phyloP scores from a whole-genome alignment of 805 yeast species.

The Candida ponderosae region DNA sequence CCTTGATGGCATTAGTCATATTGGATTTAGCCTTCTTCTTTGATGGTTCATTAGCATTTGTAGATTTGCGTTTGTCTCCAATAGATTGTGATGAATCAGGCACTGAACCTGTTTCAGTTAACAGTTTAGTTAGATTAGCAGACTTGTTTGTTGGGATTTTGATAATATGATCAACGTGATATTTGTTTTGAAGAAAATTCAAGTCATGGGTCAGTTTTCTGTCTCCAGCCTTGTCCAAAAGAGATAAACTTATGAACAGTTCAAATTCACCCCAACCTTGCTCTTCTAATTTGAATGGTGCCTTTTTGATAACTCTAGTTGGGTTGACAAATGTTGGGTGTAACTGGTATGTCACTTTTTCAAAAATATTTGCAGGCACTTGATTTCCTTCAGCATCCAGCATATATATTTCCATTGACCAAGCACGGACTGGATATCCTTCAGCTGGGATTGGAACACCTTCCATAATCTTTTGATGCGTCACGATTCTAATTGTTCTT shows the following conservation, averaged over 20 bases:
- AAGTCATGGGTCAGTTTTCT: constrained; percentile 81
- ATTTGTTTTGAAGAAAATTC: constrained; percentile 72
- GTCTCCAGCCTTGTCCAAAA: constrained; percentile 85
- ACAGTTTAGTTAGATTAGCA: constrained; percentile 60
- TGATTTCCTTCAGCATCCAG: constrained; percentile 77
- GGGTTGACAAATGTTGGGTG: constrained; percentile 96
- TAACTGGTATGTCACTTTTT: constrained; percentile 84
- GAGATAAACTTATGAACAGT: constrained; percentile 67
- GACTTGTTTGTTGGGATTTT: constrained; percentile 66
- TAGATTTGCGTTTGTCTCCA: constrained; percentile 31
- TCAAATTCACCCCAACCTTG: constrained; percentile 99
- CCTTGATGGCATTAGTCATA: constrained; percentile 44
- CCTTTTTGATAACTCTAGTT: constrained; percentile 65
- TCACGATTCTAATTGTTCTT: constrained; percentile 82
- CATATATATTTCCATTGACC: constrained; percentile 75
- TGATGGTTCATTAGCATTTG: constrained; percentile 9
- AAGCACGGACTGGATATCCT: constrained; percentile 88
- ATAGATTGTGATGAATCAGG: constrained; percentile 33
- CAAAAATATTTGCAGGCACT: constrained; percentile 80
- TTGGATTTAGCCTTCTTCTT: constrained; percentile 24
- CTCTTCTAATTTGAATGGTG: constrained; percentile 84
- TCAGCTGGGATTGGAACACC: constrained; percentile 83
- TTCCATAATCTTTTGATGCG: constrained; percentile 73
- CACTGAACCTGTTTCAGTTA: constrained; percentile 77
- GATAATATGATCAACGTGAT: constrained; percentile 70